Percentiles rank a stretch among this genome's conserved stretches.
Conservation (phyloP, 257 asterid species). For the Orobanche coerulescens region DNA sequence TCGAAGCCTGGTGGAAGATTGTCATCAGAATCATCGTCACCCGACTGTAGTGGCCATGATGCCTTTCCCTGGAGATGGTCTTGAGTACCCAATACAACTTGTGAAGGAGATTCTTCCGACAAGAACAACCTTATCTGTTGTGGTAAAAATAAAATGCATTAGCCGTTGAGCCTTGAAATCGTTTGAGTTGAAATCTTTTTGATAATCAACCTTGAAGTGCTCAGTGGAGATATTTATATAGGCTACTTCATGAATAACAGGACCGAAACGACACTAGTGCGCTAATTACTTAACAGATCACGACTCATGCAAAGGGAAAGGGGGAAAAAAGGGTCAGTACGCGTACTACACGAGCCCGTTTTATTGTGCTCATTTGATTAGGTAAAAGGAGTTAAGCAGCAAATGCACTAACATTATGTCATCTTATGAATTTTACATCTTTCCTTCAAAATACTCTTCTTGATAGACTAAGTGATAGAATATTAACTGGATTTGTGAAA, state of each 20-base stretch:
- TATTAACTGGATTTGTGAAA: background rate
- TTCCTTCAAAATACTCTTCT: background rate
- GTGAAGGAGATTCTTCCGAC: constrained; percentile 57
- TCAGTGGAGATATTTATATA: background rate
- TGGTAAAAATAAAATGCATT: background rate
- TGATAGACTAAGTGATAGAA: background rate
- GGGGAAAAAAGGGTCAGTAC: background rate
- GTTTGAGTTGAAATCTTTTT: background rate
- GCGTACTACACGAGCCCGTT: background rate
- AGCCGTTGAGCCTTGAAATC: background rate
- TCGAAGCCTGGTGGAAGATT: no score
- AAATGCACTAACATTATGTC: background rate
- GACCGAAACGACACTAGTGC: background rate
- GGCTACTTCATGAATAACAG: background rate
- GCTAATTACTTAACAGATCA: no score
- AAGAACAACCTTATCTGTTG: constrained; percentile 47
- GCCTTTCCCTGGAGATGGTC: constrained; percentile 52
- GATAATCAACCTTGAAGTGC: background rate
- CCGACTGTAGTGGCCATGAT: constrained; percentile 29
- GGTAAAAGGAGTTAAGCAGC: background rate
- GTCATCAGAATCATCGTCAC: constrained; percentile 32
- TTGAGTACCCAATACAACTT: constrained; percentile 43
- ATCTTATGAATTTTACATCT: background rate
- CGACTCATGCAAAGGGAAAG: background rate
- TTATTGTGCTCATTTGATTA: background rate